A percentile compares a stretch with the other conserved stretches of the same genome.
These are phyloP conservation scores for Beauveria brongniartii DNA, from an alignment of 2,329 filamentous ascomycete species.

Conservation along the genomic window DNA sequence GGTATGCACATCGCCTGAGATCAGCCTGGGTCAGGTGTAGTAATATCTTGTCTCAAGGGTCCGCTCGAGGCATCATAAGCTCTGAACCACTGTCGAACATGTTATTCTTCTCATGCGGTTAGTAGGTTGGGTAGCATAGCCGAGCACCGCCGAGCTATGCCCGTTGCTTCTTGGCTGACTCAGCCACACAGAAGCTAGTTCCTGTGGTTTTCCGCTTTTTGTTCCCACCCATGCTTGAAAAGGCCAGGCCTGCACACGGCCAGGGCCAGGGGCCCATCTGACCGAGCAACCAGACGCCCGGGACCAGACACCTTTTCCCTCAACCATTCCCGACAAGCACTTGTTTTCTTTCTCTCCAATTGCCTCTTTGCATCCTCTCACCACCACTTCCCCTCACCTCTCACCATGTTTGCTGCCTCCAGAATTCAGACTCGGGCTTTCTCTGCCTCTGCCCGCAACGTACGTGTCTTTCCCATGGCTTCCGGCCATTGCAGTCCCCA, in stretches of 20 bases:
- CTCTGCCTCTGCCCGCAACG: conserved; percentile 70
- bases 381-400: conserved; percentile 8
- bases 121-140: background rate
- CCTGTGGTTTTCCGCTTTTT: conserved; percentile 6
- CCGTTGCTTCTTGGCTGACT: background rate
- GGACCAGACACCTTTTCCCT: conserved; percentile 9
- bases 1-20: background rate
- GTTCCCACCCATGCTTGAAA: background rate
- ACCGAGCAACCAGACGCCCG: background rate
- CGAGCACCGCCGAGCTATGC: conserved; percentile 10
- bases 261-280: background rate
- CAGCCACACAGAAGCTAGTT: conserved; percentile 6
- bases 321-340: background rate
- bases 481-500: background rate
- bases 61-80: background rate
- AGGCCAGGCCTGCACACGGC: background rate
- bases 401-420: conserved; percentile 65
- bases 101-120: background rate
- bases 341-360: conserved; percentile 4
- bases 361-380: conserved; percentile 15
- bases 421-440: conserved; percentile 70
- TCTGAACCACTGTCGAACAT: too few relatives aligned
- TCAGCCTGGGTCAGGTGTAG: conserved; percentile 2
- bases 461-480: conserved; percentile 34
- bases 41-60: background rate